Evolutionary conservation across 495 filamentous ascomycete species (phyloP), one percentile per base, ranked within the genome.

Genomic region (Neurospora tetraspora): DNA sequence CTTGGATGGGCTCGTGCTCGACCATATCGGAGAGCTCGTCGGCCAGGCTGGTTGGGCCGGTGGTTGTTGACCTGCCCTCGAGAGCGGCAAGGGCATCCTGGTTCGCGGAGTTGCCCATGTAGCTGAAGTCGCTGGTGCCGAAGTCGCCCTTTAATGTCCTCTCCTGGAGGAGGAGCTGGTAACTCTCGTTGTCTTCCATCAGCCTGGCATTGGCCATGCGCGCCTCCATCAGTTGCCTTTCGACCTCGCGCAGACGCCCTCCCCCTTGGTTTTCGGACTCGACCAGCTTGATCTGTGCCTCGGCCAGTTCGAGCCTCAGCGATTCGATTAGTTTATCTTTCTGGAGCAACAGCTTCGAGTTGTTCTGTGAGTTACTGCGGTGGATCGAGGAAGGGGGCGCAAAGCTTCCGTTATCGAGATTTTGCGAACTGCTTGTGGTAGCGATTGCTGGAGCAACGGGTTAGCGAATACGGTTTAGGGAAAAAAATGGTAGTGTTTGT

Each of bases 161-260:
- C 77, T 98, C 94, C 74, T 92, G 92, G 3, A 98, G 89, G 3
- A 99, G 89, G 23, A 99, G 87, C 78, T 99, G 96, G 79, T 96
- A 99, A 80, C 93, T 97, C 79, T 99, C 96, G 77, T 98, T 98
- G 80, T 99, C 96, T 82, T 99, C 96, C 93, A 97, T 96, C 71
- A 99, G 81, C 42, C 94, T 89, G 40, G 96, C 95, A 77, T 98
- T 98, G 68, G 93, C 91, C 90, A 98, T 94, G 34, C 93, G 92
- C 37, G 93, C 91, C 74, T 98, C 96, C 76, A 97, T 87, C 47
- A 98, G 88, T 72, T 90, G 88, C 74, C 91, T 92, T 83, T 99
- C 96, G 39, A 99, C 86, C 77, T 97, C 93, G 53, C 91, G 91
- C 76, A 97, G 83, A 10, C 91, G 88, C 39, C 92, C 92, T 20